Evolutionary conservation across 129 eudicot genomes (phyloP), one percentile per base, ranked within the genome.

Genomic region (Flaveria robusta): DNA sequence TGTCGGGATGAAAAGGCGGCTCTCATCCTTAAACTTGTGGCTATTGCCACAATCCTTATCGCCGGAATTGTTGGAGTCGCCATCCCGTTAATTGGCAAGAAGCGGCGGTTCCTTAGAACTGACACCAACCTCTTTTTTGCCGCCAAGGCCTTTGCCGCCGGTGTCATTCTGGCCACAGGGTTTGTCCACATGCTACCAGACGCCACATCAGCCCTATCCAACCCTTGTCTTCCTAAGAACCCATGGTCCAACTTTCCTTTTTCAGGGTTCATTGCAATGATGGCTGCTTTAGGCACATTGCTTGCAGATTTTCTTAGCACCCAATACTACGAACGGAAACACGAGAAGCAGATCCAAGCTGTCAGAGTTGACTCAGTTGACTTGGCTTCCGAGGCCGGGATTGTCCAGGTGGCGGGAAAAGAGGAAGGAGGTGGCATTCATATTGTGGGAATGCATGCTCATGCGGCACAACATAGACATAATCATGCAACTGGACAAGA

Each of bases 391-490:
- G 97, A 87, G 60, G 74, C 87, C 0, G 96, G 88, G 59, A 85
- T 85, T 11, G 81, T 81, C 24, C 82, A 79, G 76, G 89, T 85
- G 66, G 84, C 90, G 29, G 93, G 96, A 1, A 96, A 92, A 78
- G 97, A 92, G 75, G 96, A 86, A 43, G 86, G 98, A 5, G 85
- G 94, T 0, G 94, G 85, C 3, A 90, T 92, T 79, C 98, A 92
- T 81, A 92, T 92, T 41, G 96, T 90, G 59, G 98, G 98, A 60
- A 92, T 92, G 88, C 98, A 86, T 83, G 98, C 98, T 5, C 98
- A 92, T 46, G 96, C 85, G 20, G 96, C 98, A 9, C 96, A 92
- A 68, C 98, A 92, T 75, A 79, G 96, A n/a, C 96, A 92, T 42
- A 89, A 77, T 79, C 96, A 92, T 71, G 58, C 88, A 6, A 87